A percentile compares a stretch with the other conserved stretches of the same genome.
Evolutionary conservation across 2,329 filamentous ascomycete genomes (phyloP).

Genomic region (Ciborinia camelliae): DNA sequence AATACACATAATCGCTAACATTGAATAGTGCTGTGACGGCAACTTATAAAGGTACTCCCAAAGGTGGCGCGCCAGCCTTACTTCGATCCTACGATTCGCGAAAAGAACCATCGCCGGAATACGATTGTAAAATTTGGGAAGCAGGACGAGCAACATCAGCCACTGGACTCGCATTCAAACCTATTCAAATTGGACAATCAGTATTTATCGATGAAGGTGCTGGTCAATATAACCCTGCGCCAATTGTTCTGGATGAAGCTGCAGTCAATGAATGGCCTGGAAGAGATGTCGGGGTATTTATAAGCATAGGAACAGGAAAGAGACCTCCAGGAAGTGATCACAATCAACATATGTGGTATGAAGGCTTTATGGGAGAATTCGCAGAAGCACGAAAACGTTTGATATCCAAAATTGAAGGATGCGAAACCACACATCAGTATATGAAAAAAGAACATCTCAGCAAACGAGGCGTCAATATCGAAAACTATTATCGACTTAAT

Average conservation of each 20-base stretch:
- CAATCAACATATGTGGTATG: slow-evolving; percentile 82
- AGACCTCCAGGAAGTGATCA: slow-evolving; percentile 66
- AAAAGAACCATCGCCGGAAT: slow-evolving; percentile 84
- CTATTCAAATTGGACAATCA: slow-evolving; percentile 88
- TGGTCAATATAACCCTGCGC: slow-evolving; percentile 88
- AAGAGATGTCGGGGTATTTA: slow-evolving; percentile 83
- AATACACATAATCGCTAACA: slow-evolving; percentile 23
- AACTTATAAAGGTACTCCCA: slow-evolving; percentile 78
- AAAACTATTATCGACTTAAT: slow-evolving; percentile 95
- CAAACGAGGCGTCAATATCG: slow-evolving; percentile 74
- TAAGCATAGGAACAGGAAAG: slow-evolving; percentile 93
- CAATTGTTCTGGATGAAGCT: slow-evolving; percentile 83
- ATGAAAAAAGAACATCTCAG: slow-evolving; percentile 78
- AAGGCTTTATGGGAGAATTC: slow-evolving; percentile 88
- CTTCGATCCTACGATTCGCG: slow-evolving; percentile 94
- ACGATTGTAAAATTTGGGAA: slow-evolving; percentile 95
- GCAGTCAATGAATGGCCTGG: slow-evolving; percentile 93
- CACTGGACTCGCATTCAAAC: slow-evolving; percentile 91
- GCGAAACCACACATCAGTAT: slow-evolving; percentile 82
- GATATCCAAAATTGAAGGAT: slow-evolving; percentile 91
- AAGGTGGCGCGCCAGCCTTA: slow-evolving; percentile 64
- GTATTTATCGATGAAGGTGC: slow-evolving; percentile 90
- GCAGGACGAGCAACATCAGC: slow-evolving; percentile 92
- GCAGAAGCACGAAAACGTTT: slow-evolving; percentile 82
- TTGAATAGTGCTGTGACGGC: slow-evolving; percentile 79